Conservation (phyloP, 129 eudicot genomes). For the Pulicaria dysenterica region DNA sequence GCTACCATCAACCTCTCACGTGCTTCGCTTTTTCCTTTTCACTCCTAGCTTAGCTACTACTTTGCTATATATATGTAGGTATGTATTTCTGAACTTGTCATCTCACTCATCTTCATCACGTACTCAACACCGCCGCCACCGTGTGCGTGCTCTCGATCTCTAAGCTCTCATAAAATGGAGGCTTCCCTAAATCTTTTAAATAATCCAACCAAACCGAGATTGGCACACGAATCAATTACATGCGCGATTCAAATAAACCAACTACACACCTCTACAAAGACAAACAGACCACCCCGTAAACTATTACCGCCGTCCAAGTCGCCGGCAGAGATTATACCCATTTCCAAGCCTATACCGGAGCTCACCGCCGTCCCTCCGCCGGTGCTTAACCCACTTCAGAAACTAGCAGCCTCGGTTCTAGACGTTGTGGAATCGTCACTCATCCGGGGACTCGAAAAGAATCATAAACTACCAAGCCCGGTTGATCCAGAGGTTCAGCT, state of each 20-base stretch:
- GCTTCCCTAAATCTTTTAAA: conserved; percentile 13
- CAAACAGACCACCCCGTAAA: conserved; percentile 1
- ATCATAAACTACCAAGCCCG: conserved; percentile 35
- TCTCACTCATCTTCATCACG: background rate
- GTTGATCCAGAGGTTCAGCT: conserved; percentile 62
- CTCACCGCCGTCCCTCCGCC: conserved; percentile 13
- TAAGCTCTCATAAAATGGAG: conserved; percentile 14
- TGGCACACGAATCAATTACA: conserved; percentile 3
- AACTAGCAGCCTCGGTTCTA: conserved; percentile 48
- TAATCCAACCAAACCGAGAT: background rate
- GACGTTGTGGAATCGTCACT: conserved; percentile 47
- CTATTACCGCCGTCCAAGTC: conserved; percentile 12
- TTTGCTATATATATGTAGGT: background rate
- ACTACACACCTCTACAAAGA: conserved; percentile 33
- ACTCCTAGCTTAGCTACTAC: background rate
- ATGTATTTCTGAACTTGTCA: background rate
- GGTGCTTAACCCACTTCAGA: conserved; percentile 52
- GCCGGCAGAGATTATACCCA: background rate
- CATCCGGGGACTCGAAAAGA: conserved; percentile 33
- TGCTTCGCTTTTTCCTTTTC: background rate
- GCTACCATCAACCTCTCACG: conserved; percentile 25
- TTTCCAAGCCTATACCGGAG: background rate
- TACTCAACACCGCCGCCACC: background rate
- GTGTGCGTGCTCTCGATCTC: background rate
- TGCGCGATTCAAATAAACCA: conserved; percentile 41